These are phyloP conservation scores for Thyridium curvatum DNA, from an alignment of 2,329 filamentous ascomycete genomes.

Conservation along the genomic window DNA sequence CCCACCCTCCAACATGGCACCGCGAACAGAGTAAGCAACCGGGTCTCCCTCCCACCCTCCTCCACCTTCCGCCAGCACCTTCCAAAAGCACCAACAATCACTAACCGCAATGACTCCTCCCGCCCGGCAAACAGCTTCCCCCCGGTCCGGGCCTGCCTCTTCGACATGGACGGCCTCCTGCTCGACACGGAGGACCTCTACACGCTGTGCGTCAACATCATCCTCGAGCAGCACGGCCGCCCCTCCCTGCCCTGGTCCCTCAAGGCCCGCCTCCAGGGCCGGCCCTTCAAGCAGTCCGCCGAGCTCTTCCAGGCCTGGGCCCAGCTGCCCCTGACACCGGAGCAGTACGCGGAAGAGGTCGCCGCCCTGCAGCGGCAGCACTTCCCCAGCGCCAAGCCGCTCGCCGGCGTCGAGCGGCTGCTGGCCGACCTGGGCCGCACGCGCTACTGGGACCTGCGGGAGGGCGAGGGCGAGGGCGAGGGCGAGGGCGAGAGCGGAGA, in stretches of 20 bases:
- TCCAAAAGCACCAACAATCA: conserved; percentile 1
- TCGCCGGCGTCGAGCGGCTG: conserved; percentile 71
- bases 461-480: conserved; percentile 2
- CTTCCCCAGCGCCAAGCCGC: conserved; percentile 69
- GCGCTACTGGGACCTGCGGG: conserved; percentile 38
- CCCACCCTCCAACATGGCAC: conserved; percentile 22
- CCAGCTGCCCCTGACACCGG: conserved; percentile 66
- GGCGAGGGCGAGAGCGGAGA: conserved; percentile 11
- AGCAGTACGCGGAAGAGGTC: conserved; percentile 59
- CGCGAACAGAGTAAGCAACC: conserved; percentile 20
- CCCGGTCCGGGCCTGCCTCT: conserved; percentile 82
- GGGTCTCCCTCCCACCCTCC: neutral
- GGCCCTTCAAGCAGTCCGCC: conserved; percentile 46
- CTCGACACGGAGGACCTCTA: conserved; percentile 92
- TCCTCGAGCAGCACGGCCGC: conserved; percentile 69
- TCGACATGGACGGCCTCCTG: conserved; percentile 97
- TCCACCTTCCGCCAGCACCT: neutral
- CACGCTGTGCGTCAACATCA: conserved; percentile 73
- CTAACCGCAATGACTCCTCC: conserved; percentile 7
- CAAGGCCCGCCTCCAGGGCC: conserved; percentile 75
- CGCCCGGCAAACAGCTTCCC: conserved; percentile 68
- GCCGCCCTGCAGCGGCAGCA: conserved; percentile 58
- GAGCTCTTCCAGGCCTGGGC: conserved; percentile 70
- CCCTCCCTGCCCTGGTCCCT: conserved; percentile 83
- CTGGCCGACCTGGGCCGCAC: conserved; percentile 53